Conservation (phyloP, 345 rosid genomes). For the Eucalyptus fibrosa region DNA sequence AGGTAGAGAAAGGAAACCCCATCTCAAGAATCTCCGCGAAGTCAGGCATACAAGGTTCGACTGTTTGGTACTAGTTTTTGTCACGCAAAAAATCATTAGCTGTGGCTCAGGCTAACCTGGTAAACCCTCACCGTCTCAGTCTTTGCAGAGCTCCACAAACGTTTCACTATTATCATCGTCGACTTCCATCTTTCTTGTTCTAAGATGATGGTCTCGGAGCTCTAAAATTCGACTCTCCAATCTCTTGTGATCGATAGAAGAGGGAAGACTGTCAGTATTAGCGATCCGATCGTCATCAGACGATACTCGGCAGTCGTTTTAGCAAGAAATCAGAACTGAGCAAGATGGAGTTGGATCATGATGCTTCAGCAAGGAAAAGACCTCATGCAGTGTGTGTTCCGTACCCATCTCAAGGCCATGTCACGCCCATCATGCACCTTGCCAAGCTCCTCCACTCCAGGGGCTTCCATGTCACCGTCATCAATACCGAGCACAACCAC, state of each 20-base stretch:
- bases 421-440: constrained; percentile 13
- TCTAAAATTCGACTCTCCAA: neutral
- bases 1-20: neutral
- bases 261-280: neutral
- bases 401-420: constrained; percentile 21
- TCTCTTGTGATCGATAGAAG: neutral
- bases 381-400: constrained; percentile 11
- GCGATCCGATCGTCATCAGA: neutral
- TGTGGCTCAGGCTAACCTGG: neutral
- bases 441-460: constrained; percentile 12
- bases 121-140: neutral
- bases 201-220: neutral
- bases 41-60: neutral
- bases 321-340: neutral
- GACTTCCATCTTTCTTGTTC: neutral
- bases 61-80: neutral
- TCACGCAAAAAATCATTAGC: neutral
- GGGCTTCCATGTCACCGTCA: constrained; percentile 27
- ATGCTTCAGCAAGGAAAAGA: neutral
- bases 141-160: neutral
- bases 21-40: neutral
- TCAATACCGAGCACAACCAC: constrained; percentile 22
- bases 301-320: neutral
- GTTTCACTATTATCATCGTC: neutral
- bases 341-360: neutral